These are phyloP conservation scores for Chaetomium olivaceum DNA, from an alignment of 2,329 filamentous ascomycete species.

Conservation along the genomic window DNA sequence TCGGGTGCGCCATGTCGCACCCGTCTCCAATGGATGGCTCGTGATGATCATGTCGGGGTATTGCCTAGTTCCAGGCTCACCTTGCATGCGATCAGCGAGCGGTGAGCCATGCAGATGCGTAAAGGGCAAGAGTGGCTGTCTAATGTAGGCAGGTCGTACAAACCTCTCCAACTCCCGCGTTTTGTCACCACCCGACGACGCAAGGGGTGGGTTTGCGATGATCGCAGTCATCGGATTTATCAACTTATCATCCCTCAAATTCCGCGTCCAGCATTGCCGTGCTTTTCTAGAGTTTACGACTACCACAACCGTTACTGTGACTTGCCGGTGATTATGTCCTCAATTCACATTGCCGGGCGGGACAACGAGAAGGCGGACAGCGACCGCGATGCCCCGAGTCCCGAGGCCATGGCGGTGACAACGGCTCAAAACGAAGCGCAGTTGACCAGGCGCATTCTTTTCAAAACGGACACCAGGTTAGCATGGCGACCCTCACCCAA, in stretches of 20 bases:
- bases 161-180: neutral
- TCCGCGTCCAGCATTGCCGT: neutral
- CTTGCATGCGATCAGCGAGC: constrained; percentile 2
- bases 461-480: constrained; percentile 29
- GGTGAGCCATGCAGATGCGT: neutral
- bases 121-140: neutral
- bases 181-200: neutral
- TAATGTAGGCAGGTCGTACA: neutral
- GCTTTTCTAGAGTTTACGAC: neutral
- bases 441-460: constrained; percentile 23
- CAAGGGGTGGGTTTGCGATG: neutral
- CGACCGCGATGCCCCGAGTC: neutral
- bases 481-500: neutral
- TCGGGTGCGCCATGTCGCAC: neutral
- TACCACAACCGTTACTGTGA: neutral
- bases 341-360: neutral
- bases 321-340: neutral
- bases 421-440: constrained; percentile 14
- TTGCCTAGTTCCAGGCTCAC: neutral
- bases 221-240: neutral
- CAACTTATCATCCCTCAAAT: neutral
- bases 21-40: neutral
- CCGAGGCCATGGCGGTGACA: neutral
- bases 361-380: neutral
- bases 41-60: neutral